Evolutionary conservation across 2,329 filamentous ascomycete species (phyloP), one percentile per base, ranked within the genome.

Genomic region (Magnaporthiopsis poae): DNA sequence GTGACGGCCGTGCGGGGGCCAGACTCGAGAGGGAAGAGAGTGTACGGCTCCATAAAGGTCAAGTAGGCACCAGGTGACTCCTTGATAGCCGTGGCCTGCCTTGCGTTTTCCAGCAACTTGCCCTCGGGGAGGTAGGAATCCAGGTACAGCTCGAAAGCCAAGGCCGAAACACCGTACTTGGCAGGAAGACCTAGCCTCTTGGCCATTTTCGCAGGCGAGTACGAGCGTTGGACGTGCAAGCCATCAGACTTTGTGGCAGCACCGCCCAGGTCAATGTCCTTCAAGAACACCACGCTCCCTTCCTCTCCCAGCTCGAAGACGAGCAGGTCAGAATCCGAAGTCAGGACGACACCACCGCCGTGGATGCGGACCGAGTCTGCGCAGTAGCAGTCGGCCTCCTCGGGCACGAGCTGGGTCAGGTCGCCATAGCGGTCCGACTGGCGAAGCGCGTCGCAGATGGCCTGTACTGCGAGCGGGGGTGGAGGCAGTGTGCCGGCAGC

Each of bases 301-400:
- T 81, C 69, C 0, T 73, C 63, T 0, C 88, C 88, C 11, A 94
- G 81, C 67, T 91, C 83, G 73, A 93, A 88, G 0, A 94, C 82
- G 0, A 96, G 79, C 11, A 97, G 81, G 73, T 98, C 94, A 0
- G 92, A 96, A 72, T 98, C 94, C n/a, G 87, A 88, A 0, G 92
- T 96, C 8, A 97, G 77, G 18, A 92, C 82, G 1, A 80, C 79
- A 0, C 85, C 86, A 11, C 65, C 63, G 1, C 82, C 80, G 36
- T 80, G 73, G 2, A 78, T 69, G n/a, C 80, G 80, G 8, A 90
- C 82, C 65, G 87, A 81, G 18, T 82, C 77, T 3, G 91, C 92
- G 74, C 92, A 96, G 77, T 86, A 95, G 31, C 82, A 77, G 73
- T 98, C 94, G 1, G 94, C 94, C 77, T 98, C 94, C 0, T 90